Percentiles rank a stretch among this genome's conserved stretches.
These are phyloP conservation scores for Pythium utonaiense DNA, from an alignment of 352 stramenopile genomes.

Conservation along the genomic window DNA sequence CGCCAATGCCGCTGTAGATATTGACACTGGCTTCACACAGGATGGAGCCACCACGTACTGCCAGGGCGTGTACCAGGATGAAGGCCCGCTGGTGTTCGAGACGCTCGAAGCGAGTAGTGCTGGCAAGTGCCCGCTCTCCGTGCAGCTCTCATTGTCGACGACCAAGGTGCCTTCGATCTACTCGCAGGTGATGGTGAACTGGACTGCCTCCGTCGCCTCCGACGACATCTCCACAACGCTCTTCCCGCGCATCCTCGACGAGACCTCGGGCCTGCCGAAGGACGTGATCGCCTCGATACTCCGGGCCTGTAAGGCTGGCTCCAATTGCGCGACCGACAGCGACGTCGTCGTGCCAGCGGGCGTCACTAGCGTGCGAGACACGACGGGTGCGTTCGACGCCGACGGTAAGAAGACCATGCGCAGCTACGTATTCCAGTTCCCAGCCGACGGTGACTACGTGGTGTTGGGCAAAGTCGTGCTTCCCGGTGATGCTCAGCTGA, in stretches of 20 bases:
- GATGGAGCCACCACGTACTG: conserved; percentile 57
- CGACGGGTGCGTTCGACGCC: conserved; percentile 37
- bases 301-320: conserved; percentile 51
- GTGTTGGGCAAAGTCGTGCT: conserved; percentile 55
- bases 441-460: conserved; percentile 44
- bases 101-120: conserved; percentile 39
- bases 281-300: conserved; percentile 41
- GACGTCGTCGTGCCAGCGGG: conserved; percentile 17
- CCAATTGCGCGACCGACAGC: conserved; percentile 51
- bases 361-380: conserved; percentile 20
- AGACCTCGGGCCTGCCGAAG: conserved; percentile 30
- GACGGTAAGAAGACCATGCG: conserved; percentile 46
- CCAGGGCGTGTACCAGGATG: conserved; percentile 36
- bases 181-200: conserved; percentile 45
- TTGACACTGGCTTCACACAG: conserved; percentile 16
- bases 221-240: conserved; percentile 26
- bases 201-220: conserved; percentile 26
- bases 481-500: conserved; percentile 40
- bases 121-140: conserved; percentile 49
- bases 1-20: not conserved
- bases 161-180: conserved; percentile 33
- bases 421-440: conserved; percentile 42
- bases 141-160: conserved; percentile 30
- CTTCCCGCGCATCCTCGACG: conserved; percentile 64
- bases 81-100: conserved; percentile 40